Percentiles rank a stretch among this genome's conserved stretches.
phyloP scores from a whole-genome alignment of 192 early-diverging fungal species.

The Chytriomyces sp. region DNA sequence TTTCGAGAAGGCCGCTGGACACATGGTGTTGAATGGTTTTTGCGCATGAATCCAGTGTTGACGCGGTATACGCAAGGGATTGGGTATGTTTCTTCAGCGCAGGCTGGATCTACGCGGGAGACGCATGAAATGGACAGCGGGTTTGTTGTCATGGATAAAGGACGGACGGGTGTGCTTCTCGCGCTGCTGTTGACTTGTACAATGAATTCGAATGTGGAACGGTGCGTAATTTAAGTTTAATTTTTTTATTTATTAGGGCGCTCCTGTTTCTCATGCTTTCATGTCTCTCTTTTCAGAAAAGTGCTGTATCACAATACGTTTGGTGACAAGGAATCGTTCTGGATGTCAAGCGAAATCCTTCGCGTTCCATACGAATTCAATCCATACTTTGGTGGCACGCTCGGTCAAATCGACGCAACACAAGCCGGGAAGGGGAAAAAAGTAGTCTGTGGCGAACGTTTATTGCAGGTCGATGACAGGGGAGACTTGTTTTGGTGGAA shows the following conservation, averaged over 20 bases:
- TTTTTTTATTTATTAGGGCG: background rate
- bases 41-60: background rate
- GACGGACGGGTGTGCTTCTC: background rate
- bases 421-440: background rate
- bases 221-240: background rate
- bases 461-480: conserved; percentile 2
- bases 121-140: conserved; percentile 20
- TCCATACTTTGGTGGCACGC: conserved; percentile 51
- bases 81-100: background rate
- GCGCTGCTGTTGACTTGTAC: conserved; percentile 14
- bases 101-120: background rate
- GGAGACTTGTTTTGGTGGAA: conserved; percentile 21
- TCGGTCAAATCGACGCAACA: conserved; percentile 52
- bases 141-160: conserved; percentile 12
- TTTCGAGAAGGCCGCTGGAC: background rate
- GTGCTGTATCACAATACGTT: background rate
- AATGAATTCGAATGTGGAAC: conserved; percentile 9
- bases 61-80: background rate
- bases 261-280: background rate
- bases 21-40: background rate
- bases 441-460: conserved; percentile 11
- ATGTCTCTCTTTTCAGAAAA: background rate
- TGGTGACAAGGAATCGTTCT: conserved; percentile 76
- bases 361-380: conserved; percentile 60
- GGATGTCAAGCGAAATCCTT: conserved; percentile 67